These are phyloP conservation scores for Agarophyton chilense DNA, from an alignment of 23 red algal genomes.

Conservation along the genomic window DNA sequence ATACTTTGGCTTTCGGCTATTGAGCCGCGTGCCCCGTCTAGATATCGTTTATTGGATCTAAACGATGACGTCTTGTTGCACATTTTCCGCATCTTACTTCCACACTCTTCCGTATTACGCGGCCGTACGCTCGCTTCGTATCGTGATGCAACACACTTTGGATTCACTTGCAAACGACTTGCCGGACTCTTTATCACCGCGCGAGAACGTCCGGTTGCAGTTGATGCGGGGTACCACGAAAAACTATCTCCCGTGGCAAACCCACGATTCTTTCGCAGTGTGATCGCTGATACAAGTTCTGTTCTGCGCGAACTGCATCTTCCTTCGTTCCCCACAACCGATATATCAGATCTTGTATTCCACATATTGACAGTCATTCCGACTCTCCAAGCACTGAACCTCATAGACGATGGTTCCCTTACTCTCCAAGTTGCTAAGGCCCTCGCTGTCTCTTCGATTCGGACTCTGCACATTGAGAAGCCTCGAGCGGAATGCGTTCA, in stretches of 20 bases:
- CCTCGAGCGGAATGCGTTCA: neutral
- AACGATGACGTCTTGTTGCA: neutral
- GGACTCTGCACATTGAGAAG: neutral
- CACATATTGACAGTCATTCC: neutral
- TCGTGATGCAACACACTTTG: conserved; percentile 23
- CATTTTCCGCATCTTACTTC: conserved; percentile 18
- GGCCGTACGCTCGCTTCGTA: conserved; percentile 18
- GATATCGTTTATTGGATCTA: conserved; percentile 12
- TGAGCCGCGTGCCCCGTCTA: neutral
- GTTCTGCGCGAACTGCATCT: neutral
- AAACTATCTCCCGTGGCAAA: conserved; percentile 10
- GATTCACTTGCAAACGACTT: conserved; percentile 16
- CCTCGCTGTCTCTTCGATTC: neutral
- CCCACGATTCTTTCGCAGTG: conserved; percentile 12
- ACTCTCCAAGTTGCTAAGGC: neutral
- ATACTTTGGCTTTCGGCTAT: conserved; percentile 4
- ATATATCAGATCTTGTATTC: neutral
- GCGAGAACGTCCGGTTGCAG: neutral
- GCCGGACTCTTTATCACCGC: neutral
- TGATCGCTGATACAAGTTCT: conserved; percentile 10
- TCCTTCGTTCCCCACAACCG: neutral
- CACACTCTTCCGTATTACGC: neutral
- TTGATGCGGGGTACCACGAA: neutral
- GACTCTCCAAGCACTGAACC: neutral
- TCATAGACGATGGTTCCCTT: conserved; percentile 17